Conservation (phyloP, 2,329 filamentous ascomycete genomes). For the Neoscytalidium dimidiatum region DNA sequence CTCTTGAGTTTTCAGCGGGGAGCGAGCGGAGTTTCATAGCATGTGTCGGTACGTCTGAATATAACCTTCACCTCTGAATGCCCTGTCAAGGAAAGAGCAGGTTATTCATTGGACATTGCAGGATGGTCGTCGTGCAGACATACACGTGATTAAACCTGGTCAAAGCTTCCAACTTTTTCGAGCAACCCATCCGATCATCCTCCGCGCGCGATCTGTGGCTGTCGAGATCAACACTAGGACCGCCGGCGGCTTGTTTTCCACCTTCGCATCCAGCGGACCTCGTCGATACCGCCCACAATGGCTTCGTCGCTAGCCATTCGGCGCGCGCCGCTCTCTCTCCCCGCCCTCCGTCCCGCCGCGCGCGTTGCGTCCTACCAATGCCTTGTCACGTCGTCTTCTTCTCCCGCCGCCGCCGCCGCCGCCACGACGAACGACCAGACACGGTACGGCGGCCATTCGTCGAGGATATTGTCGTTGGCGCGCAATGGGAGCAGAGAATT, state of each 20-base stretch:
- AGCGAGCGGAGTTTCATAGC: background rate
- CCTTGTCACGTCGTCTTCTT: background rate
- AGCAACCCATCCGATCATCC: background rate
- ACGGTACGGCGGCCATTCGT: background rate
- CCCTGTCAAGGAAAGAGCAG: too few species aligned
- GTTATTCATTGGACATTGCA: background rate
- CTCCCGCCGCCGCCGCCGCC: background rate
- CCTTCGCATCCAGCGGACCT: background rate
- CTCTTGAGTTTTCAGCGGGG: background rate
- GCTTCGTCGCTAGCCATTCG: slow-evolving; percentile 1
- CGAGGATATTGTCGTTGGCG: background rate
- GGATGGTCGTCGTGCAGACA: background rate
- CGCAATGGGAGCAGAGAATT: background rate
- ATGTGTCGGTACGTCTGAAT: background rate
- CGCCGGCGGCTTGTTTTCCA: background rate
- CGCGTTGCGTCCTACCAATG: background rate
- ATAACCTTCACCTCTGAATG: too few species aligned
- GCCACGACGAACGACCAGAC: background rate
- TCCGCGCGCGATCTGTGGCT: slow-evolving; percentile 2
- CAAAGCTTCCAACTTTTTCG: slow-evolving; percentile 9
- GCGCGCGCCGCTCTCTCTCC: background rate
- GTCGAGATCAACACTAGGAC: background rate
- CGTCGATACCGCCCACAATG: background rate
- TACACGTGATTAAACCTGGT: background rate
- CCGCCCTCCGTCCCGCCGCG: background rate